Conservation (phyloP, 192 early-diverging fungal species). For the Backusella circina region DNA sequence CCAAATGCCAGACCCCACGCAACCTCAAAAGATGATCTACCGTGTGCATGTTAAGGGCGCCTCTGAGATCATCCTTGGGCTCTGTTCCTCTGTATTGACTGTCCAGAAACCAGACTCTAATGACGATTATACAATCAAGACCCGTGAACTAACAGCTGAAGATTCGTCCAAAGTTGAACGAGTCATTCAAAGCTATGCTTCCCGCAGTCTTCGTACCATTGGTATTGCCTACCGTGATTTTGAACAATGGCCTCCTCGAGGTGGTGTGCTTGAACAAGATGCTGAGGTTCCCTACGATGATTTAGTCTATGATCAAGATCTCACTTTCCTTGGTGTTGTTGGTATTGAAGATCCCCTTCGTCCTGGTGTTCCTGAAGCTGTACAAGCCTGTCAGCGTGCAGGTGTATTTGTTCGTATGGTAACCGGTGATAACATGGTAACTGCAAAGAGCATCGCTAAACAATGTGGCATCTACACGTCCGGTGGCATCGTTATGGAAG, state of each 20-base stretch:
- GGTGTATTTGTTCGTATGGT: constrained; percentile 98
- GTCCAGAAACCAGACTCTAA: constrained; percentile 24
- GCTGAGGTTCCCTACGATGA: constrained; percentile 56
- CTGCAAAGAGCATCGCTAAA: constrained; percentile 91
- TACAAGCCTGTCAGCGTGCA: constrained; percentile 79
- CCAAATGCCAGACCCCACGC: constrained; percentile 46
- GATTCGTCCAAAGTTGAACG: constrained; percentile 35
- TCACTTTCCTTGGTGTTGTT: constrained; percentile 84
- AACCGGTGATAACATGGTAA: constrained; percentile 94
- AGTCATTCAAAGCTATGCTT: constrained; percentile 72
- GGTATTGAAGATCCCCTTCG: constrained; percentile 98
- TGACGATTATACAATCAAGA: constrained; percentile 25
- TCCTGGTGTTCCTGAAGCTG: constrained; percentile 90
- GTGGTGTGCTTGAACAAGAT: constrained; percentile 27
- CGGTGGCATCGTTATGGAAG: constrained; percentile 92
- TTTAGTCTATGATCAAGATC: constrained; percentile 42
- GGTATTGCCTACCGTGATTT: constrained; percentile 82
- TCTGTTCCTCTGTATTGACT: constrained; percentile 54
- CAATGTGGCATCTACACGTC: constrained; percentile 89
- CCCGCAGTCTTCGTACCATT: constrained; percentile 88
- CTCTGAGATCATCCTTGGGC: constrained; percentile 75
- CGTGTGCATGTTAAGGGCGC: constrained; percentile 95
- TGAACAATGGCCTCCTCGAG: constrained; percentile 53
- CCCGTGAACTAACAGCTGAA: constrained; percentile 34
- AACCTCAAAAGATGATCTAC: constrained; percentile 37